Conservation (phyloP, 345 rosid genomes). For the Eutrema japonicum region DNA sequence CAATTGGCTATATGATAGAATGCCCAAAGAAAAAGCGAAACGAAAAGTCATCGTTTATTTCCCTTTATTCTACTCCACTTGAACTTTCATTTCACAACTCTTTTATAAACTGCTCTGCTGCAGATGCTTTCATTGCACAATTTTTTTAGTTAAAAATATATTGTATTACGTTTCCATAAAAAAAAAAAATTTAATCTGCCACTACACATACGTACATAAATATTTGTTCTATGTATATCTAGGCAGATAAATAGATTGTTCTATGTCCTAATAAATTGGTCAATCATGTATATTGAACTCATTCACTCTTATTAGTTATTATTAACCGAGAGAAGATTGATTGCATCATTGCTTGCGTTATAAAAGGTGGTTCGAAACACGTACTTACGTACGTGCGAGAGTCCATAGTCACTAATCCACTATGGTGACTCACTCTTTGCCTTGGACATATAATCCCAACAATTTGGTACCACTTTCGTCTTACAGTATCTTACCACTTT, state of each 20-base stretch:
- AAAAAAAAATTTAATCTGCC: not conserved
- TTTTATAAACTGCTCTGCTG: not conserved
- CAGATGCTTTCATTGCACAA: too few relatives aligned
- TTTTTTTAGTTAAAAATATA: too few relatives aligned
- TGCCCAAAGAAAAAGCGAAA: not conserved
- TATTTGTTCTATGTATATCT: too few relatives aligned
- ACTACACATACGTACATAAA: not conserved
- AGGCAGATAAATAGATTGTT: not conserved
- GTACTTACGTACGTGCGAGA: conserved; percentile 8
- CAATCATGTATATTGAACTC: too few relatives aligned
- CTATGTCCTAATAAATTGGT: too few relatives aligned
- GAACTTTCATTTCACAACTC: conserved; percentile 8
- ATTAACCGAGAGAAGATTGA: not conserved
- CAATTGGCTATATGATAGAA: not conserved
- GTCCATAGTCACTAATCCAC: conserved; percentile 27
- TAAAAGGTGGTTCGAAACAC: not conserved
- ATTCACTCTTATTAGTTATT: too few relatives aligned
- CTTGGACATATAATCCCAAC: conserved; percentile 10
- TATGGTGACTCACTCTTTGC: conserved; percentile 23
- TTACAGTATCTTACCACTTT: conserved; percentile 14
- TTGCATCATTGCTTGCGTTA: conserved; percentile 33
- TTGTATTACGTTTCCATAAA: too few relatives aligned
- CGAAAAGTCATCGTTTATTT: not conserved
- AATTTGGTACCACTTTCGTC: conserved; percentile 14
- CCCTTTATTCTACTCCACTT: not conserved